A percentile compares a stretch with the other conserved stretches of the same genome.
Conservation (phyloP, 148 eudicot genomes). For the Arbutus unedo region DNA sequence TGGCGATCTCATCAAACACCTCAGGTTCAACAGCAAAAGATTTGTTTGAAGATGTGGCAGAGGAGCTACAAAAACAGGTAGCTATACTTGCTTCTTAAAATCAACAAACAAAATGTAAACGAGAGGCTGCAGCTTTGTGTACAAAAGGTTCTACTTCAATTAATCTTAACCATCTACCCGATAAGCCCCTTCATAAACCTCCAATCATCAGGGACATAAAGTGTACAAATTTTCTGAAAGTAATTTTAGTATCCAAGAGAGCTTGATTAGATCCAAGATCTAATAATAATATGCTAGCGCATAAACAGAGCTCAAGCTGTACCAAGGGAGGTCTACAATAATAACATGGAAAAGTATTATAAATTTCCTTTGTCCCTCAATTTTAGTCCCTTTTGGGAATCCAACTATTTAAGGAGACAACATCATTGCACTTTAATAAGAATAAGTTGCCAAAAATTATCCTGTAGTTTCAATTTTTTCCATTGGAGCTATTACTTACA, state of each 20-base stretch:
- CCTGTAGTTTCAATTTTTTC: neutral
- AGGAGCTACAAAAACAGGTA: constrained; percentile 91
- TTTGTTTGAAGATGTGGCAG: constrained; percentile 85
- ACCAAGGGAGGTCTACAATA: neutral
- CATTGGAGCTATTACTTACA: neutral
- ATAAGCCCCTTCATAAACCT: too few relatives aligned
- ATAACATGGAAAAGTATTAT: neutral
- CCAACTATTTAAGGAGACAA: neutral
- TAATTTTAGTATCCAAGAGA: neutral
- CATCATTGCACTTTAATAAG: neutral
- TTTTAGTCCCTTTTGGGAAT: neutral
- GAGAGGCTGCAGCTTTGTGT: neutral
- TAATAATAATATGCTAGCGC: neutral
- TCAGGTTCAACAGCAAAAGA: constrained; percentile 89
- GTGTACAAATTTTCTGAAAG: too few relatives aligned
- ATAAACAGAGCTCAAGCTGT: neutral
- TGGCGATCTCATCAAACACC: constrained; percentile 82
- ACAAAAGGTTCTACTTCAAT: too few relatives aligned
- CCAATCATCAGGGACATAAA: too few relatives aligned
- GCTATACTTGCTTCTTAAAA: neutral
- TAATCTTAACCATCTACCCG: too few relatives aligned
- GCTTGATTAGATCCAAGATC: neutral
- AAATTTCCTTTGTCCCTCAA: neutral
- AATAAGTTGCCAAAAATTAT: neutral
- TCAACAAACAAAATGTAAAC: neutral